phyloP scores from a whole-genome alignment of 208 protist genomes.

The Trypanosoma brucei region DNA sequence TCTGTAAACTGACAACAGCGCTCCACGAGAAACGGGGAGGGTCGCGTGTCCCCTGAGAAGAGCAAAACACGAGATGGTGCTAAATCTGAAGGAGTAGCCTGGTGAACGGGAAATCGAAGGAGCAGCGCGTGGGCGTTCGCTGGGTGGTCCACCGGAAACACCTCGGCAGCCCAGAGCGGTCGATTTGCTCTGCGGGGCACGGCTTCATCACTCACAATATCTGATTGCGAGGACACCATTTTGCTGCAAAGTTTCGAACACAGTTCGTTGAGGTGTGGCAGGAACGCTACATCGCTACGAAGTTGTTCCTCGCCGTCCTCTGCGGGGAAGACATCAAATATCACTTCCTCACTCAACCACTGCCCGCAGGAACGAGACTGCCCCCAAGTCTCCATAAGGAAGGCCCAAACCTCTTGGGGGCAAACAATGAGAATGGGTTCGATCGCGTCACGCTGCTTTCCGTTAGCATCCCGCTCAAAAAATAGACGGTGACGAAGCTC shows the following conservation, averaged over 20 bases:
- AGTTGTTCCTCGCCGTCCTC: neutral
- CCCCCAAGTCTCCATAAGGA: constrained; percentile 53
- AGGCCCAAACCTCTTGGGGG: constrained; percentile 71
- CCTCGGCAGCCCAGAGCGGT: constrained; percentile 49
- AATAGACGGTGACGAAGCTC: constrained; percentile 35
- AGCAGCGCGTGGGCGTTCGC: constrained; percentile 83
- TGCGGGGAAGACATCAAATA: constrained; percentile 57
- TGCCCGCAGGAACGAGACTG: constrained; percentile 25
- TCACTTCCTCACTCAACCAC: constrained; percentile 51
- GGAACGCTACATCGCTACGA: constrained; percentile 9
- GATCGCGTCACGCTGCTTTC: neutral
- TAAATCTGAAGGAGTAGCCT: neutral
- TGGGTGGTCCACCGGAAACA: constrained; percentile 80
- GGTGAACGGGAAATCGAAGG: constrained; percentile 56
- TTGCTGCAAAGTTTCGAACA: constrained; percentile 5
- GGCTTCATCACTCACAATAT: neutral
- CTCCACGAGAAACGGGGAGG: constrained; percentile 60
- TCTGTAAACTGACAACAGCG: constrained; percentile 41
- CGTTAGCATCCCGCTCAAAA: neutral
- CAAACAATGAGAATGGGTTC: constrained; percentile 55
- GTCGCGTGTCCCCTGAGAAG: constrained; percentile 91
- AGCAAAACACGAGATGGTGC: constrained; percentile 47
- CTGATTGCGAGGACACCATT: constrained; percentile 1
- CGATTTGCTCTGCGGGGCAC: neutral
- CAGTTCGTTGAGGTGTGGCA: constrained; percentile 12